Conservation (phyloP, 2,329 filamentous ascomycete genomes). For the Alternaria burnsii region DNA sequence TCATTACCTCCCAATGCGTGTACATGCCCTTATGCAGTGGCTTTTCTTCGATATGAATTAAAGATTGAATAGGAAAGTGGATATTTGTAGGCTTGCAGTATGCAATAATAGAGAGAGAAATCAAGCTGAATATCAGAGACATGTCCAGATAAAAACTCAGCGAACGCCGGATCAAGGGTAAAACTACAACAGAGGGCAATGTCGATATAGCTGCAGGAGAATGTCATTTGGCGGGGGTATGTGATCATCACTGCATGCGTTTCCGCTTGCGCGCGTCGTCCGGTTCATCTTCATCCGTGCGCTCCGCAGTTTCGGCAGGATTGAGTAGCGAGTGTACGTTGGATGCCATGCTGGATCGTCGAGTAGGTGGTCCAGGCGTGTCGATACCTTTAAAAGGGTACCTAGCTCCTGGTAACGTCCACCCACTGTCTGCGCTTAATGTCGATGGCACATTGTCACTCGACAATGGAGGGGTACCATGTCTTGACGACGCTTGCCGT, state of each 20-base stretch:
- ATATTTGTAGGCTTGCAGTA: constrained; percentile 2
- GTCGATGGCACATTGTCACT: constrained; percentile 60
- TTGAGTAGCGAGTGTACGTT: constrained; percentile 74
- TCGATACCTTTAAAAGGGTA: constrained; percentile 61
- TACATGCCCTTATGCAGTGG: constrained; percentile 1
- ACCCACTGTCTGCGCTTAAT: constrained; percentile 63
- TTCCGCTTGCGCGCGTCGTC: constrained; percentile 71
- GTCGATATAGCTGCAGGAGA: not conserved
- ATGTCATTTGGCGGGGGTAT: not conserved
- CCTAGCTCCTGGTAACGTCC: constrained; percentile 62
- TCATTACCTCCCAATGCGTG: constrained; percentile 6
- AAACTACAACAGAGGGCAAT: constrained; percentile 30
- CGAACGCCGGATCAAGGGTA: constrained; percentile 5
- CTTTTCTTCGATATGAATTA: not conserved
- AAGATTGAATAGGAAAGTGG: not conserved
- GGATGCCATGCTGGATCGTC: constrained; percentile 75
- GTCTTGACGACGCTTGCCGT: constrained; percentile 60
- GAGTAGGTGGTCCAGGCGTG: constrained; percentile 67
- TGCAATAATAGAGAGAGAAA: not conserved
- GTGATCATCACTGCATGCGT: constrained; percentile 42
- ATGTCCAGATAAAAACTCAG: not conserved
- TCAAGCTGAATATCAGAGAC: not conserved
- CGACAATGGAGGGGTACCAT: constrained; percentile 62
- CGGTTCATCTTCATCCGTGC: constrained; percentile 69
- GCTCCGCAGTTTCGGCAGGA: constrained; percentile 72